A percentile compares a stretch with the other conserved stretches of the same genome.
Conservation (phyloP, 768 basidiomycete species). For the Suillus alpinus region DNA sequence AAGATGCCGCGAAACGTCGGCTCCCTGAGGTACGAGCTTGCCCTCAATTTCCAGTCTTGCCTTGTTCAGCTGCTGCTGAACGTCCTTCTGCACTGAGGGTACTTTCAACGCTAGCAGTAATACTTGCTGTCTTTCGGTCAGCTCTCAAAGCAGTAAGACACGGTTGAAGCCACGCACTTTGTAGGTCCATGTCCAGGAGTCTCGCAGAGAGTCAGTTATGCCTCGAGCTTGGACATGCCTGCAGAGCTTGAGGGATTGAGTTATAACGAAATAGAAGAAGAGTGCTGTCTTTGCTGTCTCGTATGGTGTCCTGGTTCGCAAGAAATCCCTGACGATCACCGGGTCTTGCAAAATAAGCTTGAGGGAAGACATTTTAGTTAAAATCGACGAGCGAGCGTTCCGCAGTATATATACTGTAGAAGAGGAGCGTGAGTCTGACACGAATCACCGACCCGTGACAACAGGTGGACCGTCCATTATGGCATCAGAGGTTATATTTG, state of each 20-base stretch:
- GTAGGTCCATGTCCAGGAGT: conserved; percentile 25
- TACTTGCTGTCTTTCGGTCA: conserved; percentile 37
- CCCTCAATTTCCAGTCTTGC: conserved; percentile 65
- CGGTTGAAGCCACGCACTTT: conserved; percentile 17
- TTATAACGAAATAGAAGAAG: conserved; percentile 31
- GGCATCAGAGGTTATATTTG: not conserved
- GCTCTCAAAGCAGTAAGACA: not conserved
- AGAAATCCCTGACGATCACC: conserved; percentile 15
- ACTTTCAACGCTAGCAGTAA: conserved; percentile 58
- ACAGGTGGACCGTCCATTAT: too few species aligned
- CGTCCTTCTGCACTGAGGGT: conserved; percentile 57
- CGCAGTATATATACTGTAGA: not conserved
- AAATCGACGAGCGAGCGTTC: conserved; percentile 3
- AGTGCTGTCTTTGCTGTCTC: conserved; percentile 32
- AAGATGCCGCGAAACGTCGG: conserved; percentile 62
- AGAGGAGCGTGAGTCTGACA: not conserved
- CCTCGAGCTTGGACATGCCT: conserved; percentile 40
- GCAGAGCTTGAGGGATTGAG: conserved; percentile 23
- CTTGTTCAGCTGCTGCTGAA: conserved; percentile 60
- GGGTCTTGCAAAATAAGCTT: conserved; percentile 6
- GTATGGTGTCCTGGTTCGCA: conserved; percentile 15
- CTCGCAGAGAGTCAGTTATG: conserved; percentile 24
- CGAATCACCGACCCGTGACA: too few species aligned
- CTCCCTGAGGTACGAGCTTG: conserved; percentile 64
- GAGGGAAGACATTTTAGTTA: conserved; percentile 1